These are phyloP conservation scores for Pestalotiopsis sp. DNA, from an alignment of 2,329 filamentous ascomycete genomes.

Conservation along the genomic window DNA sequence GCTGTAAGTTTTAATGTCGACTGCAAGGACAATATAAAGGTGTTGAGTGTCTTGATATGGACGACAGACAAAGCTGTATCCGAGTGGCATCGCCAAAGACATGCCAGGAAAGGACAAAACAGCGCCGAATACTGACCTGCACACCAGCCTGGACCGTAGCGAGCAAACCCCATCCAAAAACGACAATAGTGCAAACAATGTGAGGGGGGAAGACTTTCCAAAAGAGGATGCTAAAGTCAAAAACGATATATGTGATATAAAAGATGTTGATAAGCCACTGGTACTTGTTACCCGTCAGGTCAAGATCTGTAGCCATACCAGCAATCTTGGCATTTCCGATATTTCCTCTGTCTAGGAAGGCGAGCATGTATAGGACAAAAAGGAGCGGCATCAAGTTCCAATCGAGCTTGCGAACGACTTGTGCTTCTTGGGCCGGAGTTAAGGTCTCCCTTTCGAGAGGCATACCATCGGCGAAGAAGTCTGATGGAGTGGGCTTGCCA, in stretches of 20 bases:
- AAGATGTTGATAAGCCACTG: conserved; percentile 28
- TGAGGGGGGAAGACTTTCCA: conserved; percentile 49
- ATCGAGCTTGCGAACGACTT: conserved; percentile 4
- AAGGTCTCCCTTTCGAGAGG: background rate
- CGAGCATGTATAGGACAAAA: conserved; percentile 25
- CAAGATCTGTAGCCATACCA: conserved; percentile 33
- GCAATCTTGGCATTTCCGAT: conserved; percentile 34
- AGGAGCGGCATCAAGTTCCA: background rate
- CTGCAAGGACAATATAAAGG: no score
- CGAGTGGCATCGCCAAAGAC: no score
- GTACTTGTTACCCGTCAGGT: conserved; percentile 30
- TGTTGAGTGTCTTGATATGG: no score
- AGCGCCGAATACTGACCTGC: background rate
- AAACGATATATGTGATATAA: conserved; percentile 34
- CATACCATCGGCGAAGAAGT: background rate
- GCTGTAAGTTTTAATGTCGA: no score
- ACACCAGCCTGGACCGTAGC: conserved; percentile 49
- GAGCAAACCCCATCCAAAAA: conserved; percentile 53
- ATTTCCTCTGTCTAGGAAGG: conserved; percentile 29
- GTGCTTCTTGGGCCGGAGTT: background rate
- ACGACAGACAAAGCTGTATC: no score
- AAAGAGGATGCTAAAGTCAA: conserved; percentile 47
- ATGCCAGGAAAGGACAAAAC: no score
- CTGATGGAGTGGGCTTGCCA: background rate
- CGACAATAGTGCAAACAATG: conserved; percentile 52